These are phyloP conservation scores for Senna tora DNA, from an alignment of 306 rosid genomes.

Conservation along the genomic window DNA sequence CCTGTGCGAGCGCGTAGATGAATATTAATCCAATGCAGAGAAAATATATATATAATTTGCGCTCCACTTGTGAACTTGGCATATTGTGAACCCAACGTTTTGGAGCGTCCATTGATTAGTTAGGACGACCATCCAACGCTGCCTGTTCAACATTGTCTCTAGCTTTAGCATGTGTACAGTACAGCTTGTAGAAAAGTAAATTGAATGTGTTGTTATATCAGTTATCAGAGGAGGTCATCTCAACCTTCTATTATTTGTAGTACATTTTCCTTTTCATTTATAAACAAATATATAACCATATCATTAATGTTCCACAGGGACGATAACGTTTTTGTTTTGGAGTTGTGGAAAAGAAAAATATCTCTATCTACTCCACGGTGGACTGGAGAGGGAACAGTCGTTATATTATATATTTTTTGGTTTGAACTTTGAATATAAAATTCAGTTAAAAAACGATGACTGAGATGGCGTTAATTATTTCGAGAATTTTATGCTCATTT, in stretches of 20 bases:
- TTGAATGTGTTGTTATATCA: neutral
- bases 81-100: slow-evolving; percentile 11
- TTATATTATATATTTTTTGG: too few species aligned
- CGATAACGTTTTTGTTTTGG: too few species aligned
- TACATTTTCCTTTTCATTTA: neutral
- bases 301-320: too few species aligned
- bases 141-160: slow-evolving; percentile 30
- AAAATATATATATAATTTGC: neutral
- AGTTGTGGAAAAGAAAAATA: too few species aligned
- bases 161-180: slow-evolving; percentile 44
- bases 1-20: slow-evolving; percentile 36
- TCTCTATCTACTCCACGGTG: too few species aligned
- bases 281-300: too few species aligned
- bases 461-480: too few species aligned
- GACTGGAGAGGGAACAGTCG: too few species aligned
- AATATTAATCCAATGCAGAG: neutral
- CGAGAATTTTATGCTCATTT: too few species aligned
- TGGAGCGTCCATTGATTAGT: neutral
- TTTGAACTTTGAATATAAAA: too few species aligned
- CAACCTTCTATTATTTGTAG: slow-evolving; percentile 26
- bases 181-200: slow-evolving; percentile 37
- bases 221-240: slow-evolving; percentile 28
- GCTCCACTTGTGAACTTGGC: slow-evolving; percentile 28
- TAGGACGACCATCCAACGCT: slow-evolving; percentile 17
- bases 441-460: too few species aligned